Evolutionary conservation across 2,329 filamentous ascomycete genomes (phyloP).

Genomic region (Fusarium siculi): DNA sequence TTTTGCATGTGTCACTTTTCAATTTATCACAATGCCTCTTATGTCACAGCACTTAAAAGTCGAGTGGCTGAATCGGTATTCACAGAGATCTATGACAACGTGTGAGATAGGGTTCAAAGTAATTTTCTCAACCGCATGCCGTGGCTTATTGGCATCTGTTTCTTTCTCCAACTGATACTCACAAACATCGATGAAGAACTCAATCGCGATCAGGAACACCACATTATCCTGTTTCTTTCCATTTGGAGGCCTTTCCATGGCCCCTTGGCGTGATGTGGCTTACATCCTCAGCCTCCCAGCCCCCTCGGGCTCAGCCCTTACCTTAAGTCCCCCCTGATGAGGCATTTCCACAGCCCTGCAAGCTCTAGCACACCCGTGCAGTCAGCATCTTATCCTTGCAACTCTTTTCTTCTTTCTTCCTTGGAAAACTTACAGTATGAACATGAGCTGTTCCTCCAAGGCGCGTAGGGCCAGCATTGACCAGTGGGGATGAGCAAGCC

Average conservation of each 20-base stretch:
- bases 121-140: slow-evolving; percentile 24
- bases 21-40: slow-evolving; percentile 3
- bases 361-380: slow-evolving; percentile 2
- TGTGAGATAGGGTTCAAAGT: not conserved
- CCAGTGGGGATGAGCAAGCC: slow-evolving; percentile 13
- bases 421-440: slow-evolving; percentile 4
- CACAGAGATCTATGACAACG: slow-evolving; percentile 15
- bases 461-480: not conserved
- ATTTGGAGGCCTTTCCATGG: not conserved
- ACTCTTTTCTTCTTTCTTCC: not conserved
- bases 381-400: not conserved
- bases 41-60: slow-evolving; percentile 17
- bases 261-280: slow-evolving; percentile 4
- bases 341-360: slow-evolving; percentile 13
- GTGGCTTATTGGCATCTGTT: not conserved
- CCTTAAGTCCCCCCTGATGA: not conserved
- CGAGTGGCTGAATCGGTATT: not conserved
- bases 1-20: slow-evolving; percentile 2
- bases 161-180: slow-evolving; percentile 4
- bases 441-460: not conserved
- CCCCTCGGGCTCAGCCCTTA: slow-evolving; percentile 15
- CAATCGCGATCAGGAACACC: not conserved
- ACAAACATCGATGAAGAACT: not conserved
- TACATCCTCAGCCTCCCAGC: slow-evolving; percentile 16
- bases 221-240: not conserved